A percentile compares a stretch with the other conserved stretches of the same genome.
Evolutionary conservation across 164 flowering plant genomes (phyloP).

Genomic region (Taxillus chinensis): DNA sequence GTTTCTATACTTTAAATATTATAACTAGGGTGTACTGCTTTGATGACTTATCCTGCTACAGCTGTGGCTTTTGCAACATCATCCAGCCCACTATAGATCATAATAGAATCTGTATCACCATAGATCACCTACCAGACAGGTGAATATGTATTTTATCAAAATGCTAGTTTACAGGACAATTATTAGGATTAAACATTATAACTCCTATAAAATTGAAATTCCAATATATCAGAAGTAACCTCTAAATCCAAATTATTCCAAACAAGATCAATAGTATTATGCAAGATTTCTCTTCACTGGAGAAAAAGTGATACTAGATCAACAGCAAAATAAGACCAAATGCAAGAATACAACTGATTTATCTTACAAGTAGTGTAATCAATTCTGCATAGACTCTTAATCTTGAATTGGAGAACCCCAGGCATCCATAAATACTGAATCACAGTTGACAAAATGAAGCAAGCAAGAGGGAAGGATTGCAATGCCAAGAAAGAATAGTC

Average conservation of each 20-base stretch:
- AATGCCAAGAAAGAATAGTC: too few relatives aligned
- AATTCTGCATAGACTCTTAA: conserved; percentile 98
- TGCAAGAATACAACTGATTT: too few relatives aligned
- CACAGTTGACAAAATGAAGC: too few relatives aligned
- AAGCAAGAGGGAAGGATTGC: too few relatives aligned
- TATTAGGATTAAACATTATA: too few relatives aligned
- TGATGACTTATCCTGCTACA: conserved; percentile 76
- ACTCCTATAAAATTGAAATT: background rate
- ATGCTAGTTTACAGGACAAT: too few relatives aligned
- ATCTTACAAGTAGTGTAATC: conserved; percentile 77
- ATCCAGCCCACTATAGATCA: conserved; percentile 90
- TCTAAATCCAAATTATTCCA: conserved; percentile 78
- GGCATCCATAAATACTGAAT: conserved; percentile 96
- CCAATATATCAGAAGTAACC: conserved; percentile 25
- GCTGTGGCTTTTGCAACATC: conserved; percentile 68
- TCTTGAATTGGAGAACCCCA: conserved; percentile 96
- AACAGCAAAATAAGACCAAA: too few relatives aligned
- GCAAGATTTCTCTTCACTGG: conserved; percentile 97
- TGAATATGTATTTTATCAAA: too few relatives aligned
- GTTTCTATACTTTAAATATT: background rate
- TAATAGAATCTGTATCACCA: conserved; percentile 98
- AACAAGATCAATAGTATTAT: conserved; percentile 93
- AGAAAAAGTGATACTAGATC: too few relatives aligned
- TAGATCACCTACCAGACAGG: conserved; percentile 56
- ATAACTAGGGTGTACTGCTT: conserved; percentile 71